Base-by-base conservation (phyloP, 257 asterid species). In the Verbascum thapsus region DNA sequence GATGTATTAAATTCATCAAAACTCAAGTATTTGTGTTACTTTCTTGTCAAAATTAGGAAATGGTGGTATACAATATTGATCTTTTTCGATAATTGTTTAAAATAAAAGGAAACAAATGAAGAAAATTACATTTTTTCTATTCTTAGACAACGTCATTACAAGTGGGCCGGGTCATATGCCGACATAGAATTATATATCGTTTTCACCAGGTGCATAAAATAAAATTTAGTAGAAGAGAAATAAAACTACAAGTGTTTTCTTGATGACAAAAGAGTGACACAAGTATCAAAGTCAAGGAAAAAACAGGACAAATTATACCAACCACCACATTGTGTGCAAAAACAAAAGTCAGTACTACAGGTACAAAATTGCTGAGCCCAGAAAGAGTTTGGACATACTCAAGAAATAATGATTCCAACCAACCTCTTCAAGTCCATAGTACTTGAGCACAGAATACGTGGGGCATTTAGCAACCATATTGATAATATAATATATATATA, bases 281-380 rank as follows among this genome's bases (percentile, higher is more conserved):
- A 23, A 32, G 60, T 19, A 50, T 40, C n/a, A 68, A n/a, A 52
- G 43, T 39, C 50, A 41, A 61, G 58, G 11, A 50, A 61, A 47
- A 54, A 56, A 26, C 66, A 17, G 20, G 57, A 45, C 61, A 60
- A 53, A 18, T 53, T 19, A 54, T 15, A 75, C 68, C 61, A 71
- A 60, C 72, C 49, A 71, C 66, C 77, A 47, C 56, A 9, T 47
- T 58, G 30, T 32, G 15, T 20, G 49, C 53, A 48, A 3, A 30
- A 61, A 53, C 47, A 61, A 53, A 50, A 40, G 71, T 67, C 67
- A 50, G 55, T 10, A 23, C 13, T 56, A 49, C 61, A 63, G 73
- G 66, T 53, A 11, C 18, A 45, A 64, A 50, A 49, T 5, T 45
- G 53, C 12, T 47, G 43, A 54, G 35, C 42, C 51, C 42, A 51